Evolutionary conservation across 441 rosid genomes (phyloP), one percentile per base, ranked within the genome.

Genomic region (Iberis amara): DNA sequence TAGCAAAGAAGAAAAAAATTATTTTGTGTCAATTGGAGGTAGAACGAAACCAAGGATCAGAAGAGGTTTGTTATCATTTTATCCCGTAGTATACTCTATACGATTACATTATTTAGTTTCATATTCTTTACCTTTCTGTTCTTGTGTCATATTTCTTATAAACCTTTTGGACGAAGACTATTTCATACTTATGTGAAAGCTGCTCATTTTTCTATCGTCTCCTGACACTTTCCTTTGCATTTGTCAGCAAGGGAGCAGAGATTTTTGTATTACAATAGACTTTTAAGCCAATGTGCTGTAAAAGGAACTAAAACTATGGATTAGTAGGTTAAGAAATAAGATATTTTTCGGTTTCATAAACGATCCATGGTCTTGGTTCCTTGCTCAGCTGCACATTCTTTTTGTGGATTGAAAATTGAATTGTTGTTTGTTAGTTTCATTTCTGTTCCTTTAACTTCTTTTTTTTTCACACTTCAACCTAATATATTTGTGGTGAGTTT

Each of bases 1-100:
- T 81, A 39, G 52, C 72, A 18, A 89, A 85, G 81, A 89, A 89
- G 69, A 89, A 89, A 78, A 89, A 81, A 73, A 83, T 85, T 45
- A 76, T 85, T 52, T 81, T 89, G 73, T 69, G 72, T 55, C 87
- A 81, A 64, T 76, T 71, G 81, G 96, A 85, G 76, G 82, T 85
- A 76, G 87, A 83, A 24, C 85, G 88, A 27, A 68, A 74, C 54
- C 87, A 83, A 63, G 92, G 87, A 61, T 78, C 87, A 36, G 83
- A 81, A 49, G 87, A 89, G 95, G 96, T 89, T 49, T 62, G 8
- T n/a, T 64, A 57, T 14, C 58, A 3, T 28, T 23, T 39, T 39
- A 15, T 13, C 36, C 21, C 27, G 18, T 14, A 53, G 8, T 12
- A 38, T 38, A 53, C 47, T 53, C 4, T 39, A 14, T 27, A 40